phyloP scores from a whole-genome alignment of 441 rosid species.

The Jatropha multifida region DNA sequence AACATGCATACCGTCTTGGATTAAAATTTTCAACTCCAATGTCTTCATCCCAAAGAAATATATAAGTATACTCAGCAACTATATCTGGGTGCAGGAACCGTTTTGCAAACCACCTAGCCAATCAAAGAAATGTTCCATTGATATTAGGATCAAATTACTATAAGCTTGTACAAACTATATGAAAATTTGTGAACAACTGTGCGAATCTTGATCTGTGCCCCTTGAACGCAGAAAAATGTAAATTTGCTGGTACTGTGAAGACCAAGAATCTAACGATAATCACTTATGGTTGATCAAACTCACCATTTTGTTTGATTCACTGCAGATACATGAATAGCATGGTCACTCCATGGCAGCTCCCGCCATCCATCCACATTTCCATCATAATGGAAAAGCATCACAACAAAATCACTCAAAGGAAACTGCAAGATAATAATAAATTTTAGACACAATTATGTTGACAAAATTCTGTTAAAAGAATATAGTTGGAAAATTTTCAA shows the following conservation, averaged over 20 bases:
- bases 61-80: constrained; percentile 63
- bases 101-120: constrained; percentile 47
- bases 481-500: not conserved
- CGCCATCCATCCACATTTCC: constrained; percentile 75
- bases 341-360: constrained; percentile 68
- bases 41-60: constrained; percentile 98
- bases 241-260: too few species aligned
- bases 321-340: constrained; percentile 70
- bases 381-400: constrained; percentile 91
- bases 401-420: constrained; percentile 49
- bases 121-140: not conserved
- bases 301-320: constrained; percentile 91
- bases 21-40: constrained; percentile 73
- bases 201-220: not conserved
- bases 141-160: not conserved
- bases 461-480: not conserved
- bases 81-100: constrained; percentile 88
- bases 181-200: too few species aligned
- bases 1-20: constrained; percentile 45
- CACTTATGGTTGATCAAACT: not conserved
- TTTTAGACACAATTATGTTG: not conserved
- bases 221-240: too few species aligned
- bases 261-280: not conserved
- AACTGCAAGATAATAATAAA: constrained; percentile 28
- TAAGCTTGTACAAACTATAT: not conserved